Evolutionary conservation across 352 stramenopile genomes (phyloP).

Genomic region (Phytopythium vexans): DNA sequence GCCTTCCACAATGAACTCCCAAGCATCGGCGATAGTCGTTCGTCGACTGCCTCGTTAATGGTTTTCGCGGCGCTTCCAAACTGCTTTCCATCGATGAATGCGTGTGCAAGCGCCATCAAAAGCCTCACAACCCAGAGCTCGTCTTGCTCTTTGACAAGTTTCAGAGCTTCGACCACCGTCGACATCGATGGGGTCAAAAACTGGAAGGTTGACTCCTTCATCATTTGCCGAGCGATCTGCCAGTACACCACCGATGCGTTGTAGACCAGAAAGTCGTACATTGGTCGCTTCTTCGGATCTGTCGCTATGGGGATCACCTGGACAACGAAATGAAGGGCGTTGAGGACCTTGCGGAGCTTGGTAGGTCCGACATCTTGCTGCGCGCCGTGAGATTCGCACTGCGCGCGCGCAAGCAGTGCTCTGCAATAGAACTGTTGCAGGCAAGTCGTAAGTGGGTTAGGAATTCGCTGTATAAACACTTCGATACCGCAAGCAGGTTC

Average conservation of each 20-base stretch:
- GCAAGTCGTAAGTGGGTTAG: not conserved
- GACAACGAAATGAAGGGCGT: conserved; percentile 77
- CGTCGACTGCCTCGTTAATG: conserved; percentile 68
- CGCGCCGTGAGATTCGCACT: conserved; percentile 47
- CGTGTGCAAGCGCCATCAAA: conserved; percentile 64
- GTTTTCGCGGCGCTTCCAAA: conserved; percentile 47
- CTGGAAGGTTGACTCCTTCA: conserved; percentile 76
- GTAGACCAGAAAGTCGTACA: conserved; percentile 91
- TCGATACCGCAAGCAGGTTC: too few relatives aligned
- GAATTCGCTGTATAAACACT: not conserved
- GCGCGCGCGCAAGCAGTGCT: conserved; percentile 76
- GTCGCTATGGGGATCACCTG: conserved; percentile 70
- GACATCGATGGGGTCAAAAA: conserved; percentile 65
- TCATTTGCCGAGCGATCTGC: conserved; percentile 77
- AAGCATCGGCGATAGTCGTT: conserved; percentile 43
- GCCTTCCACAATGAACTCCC: conserved; percentile 18
- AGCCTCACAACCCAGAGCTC: conserved; percentile 60
- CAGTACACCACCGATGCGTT: conserved; percentile 88
- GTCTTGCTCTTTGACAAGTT: conserved; percentile 67
- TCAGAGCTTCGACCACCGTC: conserved; percentile 67
- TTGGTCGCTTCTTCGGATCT: conserved; percentile 46
- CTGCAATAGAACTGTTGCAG: conserved; percentile 83
- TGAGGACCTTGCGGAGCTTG: conserved; percentile 49
- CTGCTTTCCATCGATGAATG: conserved; percentile 66
- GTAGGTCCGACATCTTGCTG: conserved; percentile 29